Evolutionary conservation across 2,329 filamentous ascomycete genomes (phyloP), one percentile per base, ranked within the genome.

Genomic region (Samsoniella hepiali): DNA sequence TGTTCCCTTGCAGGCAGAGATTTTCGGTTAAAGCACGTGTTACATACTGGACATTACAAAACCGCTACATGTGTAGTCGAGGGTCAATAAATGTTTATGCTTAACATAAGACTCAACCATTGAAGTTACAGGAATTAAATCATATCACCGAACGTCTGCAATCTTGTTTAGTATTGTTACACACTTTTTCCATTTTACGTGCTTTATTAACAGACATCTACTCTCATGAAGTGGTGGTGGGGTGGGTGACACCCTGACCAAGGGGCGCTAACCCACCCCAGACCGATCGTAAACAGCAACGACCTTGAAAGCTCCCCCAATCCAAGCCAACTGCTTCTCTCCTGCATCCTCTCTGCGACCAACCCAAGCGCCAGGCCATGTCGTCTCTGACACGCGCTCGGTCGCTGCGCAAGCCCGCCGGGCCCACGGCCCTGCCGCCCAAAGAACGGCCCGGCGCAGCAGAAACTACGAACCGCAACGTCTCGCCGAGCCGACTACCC

Each of bases 401-500:
- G 22, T 83, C 83, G 3, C 67, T 84, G 63, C 81, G 82, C 42
- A 80, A 80, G 64, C 80, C 75, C 10, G 47, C 72, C 22, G 64
- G 68, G 17, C 65, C 69, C 5, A 64, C 65, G 40, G 65, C 64
- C 36, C 36, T 61, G 38, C 31, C 63, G 29, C 54, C 57, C 53
- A 31, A 53, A 57, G 29, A 60, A 65, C 49, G 63, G 27, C 29
- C 10, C 32, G n/a, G 15, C 22, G 42, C 32, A 32, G 3, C 11
- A n/a, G 42, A 57, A 65, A 71, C 72, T 45, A 63, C 70, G 32
- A 45, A 13, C 31, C 74, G 78, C 63, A 78, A 72, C 67, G 69
- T 67, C 22, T 84, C 82, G 10, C 81, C 82, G 2, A 84, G 79
- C 69, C 78, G 82, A 45, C 73, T 84, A 38, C 82, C 82, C 45